These are phyloP conservation scores for Pestalotiopsis sp. DNA, from an alignment of 2,329 filamentous ascomycete species.

Conservation along the genomic window DNA sequence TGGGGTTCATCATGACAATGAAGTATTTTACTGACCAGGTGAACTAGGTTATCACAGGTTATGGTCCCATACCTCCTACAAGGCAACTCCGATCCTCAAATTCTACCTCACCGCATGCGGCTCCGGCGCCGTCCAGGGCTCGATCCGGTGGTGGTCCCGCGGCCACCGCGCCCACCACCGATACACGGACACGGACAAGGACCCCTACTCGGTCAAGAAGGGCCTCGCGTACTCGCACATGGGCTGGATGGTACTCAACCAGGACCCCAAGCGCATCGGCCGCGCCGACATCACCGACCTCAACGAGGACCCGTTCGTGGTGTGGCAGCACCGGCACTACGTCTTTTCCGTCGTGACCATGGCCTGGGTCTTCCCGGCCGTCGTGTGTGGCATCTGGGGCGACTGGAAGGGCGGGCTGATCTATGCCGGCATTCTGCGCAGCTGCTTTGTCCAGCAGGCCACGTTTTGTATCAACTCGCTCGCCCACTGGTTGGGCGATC, in stretches of 20 bases:
- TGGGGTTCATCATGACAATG: not conserved
- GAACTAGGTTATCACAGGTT: conserved; percentile 58
- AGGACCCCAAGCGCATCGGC: conserved; percentile 86
- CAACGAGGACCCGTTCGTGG: conserved; percentile 81
- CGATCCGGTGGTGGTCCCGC: conserved; percentile 85
- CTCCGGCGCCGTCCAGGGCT: conserved; percentile 78
- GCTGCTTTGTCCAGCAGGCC: conserved; percentile 89
- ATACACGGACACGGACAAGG: conserved; percentile 90
- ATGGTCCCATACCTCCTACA: conserved; percentile 85
- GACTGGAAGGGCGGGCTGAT: conserved; percentile 82
- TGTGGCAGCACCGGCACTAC: conserved; percentile 88
- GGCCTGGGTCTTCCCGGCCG: conserved; percentile 72
- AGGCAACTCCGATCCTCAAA: conserved; percentile 72
- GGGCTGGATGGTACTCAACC: conserved; percentile 92
- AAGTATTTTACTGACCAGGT: conserved; percentile 6
- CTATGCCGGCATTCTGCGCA: conserved; percentile 82
- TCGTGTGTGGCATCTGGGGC: conserved; percentile 78
- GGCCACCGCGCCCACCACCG: conserved; percentile 87
- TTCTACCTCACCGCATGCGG: conserved; percentile 81
- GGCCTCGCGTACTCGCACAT: conserved; percentile 71
- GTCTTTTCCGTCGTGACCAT: conserved; percentile 77
- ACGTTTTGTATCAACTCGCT: conserved; percentile 93
- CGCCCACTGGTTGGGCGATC: conserved; percentile 88
- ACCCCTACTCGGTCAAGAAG: conserved; percentile 89
- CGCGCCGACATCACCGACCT: conserved; percentile 86